Conservation (phyloP, 2,329 filamentous ascomycete species). For the Trichoderma hamatum region DNA sequence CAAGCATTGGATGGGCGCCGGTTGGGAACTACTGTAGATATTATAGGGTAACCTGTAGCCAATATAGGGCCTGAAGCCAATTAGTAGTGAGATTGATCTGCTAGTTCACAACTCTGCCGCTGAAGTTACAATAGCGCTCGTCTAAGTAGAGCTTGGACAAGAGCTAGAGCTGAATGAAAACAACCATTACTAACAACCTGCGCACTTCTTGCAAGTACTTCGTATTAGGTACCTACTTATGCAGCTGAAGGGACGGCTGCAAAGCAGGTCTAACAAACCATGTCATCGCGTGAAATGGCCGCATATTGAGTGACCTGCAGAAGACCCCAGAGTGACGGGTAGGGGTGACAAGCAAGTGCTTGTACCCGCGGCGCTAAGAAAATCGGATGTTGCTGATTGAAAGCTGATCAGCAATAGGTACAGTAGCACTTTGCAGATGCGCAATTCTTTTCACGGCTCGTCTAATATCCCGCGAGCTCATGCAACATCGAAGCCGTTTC, state of each 20-base stretch:
- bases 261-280: neutral
- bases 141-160: neutral
- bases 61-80: no score
- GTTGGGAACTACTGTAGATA: neutral
- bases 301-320: conserved; percentile 4
- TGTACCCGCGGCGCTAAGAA: neutral
- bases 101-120: no score
- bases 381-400: neutral
- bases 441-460: neutral
- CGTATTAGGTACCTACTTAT: no score
- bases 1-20: neutral
- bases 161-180: neutral
- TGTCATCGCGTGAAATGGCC: conserved; percentile 10
- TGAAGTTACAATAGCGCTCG: neutral
- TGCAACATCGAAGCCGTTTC: neutral
- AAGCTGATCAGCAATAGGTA: neutral
- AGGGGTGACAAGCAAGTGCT: neutral
- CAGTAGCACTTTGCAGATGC: neutral
- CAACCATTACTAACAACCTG: neutral
- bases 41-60: neutral
- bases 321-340: neutral
- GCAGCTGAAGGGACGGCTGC: neutral
- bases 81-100: no score
- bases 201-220: neutral
- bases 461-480: neutral